Conservation (phyloP, 805 yeast species). For the Pichia pseudocactophila region DNA sequence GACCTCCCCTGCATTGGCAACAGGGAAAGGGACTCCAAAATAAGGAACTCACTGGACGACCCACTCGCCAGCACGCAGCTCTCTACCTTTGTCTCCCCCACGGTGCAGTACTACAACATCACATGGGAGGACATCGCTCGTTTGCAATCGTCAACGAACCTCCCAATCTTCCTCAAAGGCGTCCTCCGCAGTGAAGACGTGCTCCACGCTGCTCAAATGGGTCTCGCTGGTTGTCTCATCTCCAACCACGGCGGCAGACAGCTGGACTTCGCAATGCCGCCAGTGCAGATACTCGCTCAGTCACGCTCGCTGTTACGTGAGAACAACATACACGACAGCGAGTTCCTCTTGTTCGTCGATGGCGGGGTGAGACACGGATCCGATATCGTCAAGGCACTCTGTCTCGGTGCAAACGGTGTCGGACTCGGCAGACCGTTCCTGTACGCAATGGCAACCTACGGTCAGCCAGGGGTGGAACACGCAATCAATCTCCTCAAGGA, state of each 20-base stretch:
- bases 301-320: conserved; percentile 37
- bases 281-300: conserved; percentile 51
- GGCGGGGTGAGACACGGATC: conserved; percentile 76
- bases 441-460: conserved; percentile 72
- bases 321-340: conserved; percentile 30
- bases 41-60: conserved; percentile 46
- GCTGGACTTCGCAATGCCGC: conserved; percentile 52
- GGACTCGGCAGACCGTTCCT: conserved; percentile 74
- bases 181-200: conserved; percentile 58
- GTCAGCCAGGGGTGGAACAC: conserved; percentile 53
- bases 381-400: conserved; percentile 67
- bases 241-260: conserved; percentile 75
- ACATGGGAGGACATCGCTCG: conserved; percentile 55
- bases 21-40: conserved; percentile 75
- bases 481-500: conserved; percentile 38
- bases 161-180: conserved; percentile 50
- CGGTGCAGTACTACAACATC: conserved; percentile 18
- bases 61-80: conserved; percentile 17
- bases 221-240: conserved; percentile 52
- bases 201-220: conserved; percentile 43
- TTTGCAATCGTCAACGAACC: conserved; percentile 42
- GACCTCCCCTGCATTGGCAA: conserved; percentile 85
- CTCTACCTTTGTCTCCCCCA: conserved; percentile 11
- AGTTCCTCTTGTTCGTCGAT: conserved; percentile 58
- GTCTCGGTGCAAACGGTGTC: conserved; percentile 57